Evolutionary conservation across 2,329 filamentous ascomycete genomes (phyloP).

Genomic region (Aspergillus sp.): DNA sequence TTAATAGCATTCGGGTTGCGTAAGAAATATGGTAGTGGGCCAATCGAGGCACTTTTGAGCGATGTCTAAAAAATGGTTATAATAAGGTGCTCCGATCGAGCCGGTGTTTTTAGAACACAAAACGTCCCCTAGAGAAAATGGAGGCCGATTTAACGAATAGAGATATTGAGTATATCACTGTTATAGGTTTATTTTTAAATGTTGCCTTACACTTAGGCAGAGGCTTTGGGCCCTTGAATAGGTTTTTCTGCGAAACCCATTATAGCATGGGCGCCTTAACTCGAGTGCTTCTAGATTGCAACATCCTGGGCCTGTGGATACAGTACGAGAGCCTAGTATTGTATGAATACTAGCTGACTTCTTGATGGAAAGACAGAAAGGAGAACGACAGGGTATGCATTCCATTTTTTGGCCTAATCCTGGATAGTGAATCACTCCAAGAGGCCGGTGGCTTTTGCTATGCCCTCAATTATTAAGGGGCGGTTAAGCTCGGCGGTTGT

Average conservation of each 20-base stretch:
- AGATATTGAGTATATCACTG: not conserved
- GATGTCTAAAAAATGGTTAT: not conserved
- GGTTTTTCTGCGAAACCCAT: not conserved
- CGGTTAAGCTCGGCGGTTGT: not conserved
- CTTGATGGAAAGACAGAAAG: not conserved
- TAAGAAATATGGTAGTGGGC: not conserved
- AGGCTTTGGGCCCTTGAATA: not conserved
- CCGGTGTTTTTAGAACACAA: not conserved
- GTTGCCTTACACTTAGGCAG: not conserved
- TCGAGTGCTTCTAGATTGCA: not conserved
- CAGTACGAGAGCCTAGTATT: not conserved
- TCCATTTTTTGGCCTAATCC: not conserved
- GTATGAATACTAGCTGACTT: not conserved
- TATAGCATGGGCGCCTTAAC: not conserved
- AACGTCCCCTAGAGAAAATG: not conserved
- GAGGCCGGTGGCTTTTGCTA: not conserved
- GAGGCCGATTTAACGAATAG: not conserved
- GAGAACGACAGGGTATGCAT: not conserved
- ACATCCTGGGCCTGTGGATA: not conserved
- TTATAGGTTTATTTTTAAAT: not conserved
- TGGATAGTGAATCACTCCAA: not conserved
- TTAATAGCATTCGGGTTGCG: not conserved
- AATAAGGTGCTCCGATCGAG: not conserved
- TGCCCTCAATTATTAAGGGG: not conserved
- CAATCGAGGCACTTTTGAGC: not conserved